A percentile compares a stretch with the other conserved stretches of the same genome.
phyloP scores from a whole-genome alignment of 805 yeast species.

The Candida patagonica region DNA sequence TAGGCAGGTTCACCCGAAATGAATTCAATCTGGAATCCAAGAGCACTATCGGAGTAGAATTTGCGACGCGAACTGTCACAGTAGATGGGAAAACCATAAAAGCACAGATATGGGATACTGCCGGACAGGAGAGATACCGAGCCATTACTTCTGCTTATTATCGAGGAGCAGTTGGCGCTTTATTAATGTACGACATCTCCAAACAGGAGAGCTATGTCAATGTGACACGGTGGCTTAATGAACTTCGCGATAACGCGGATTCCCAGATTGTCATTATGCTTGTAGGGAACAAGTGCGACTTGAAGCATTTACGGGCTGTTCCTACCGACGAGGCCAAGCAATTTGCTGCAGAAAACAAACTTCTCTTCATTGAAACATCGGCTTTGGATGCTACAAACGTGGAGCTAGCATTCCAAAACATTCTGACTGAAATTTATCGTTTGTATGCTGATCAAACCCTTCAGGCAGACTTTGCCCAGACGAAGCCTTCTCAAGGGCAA shows the following conservation, averaged over 20 bases:
- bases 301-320: constrained; percentile 88
- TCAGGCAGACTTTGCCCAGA: constrained; percentile 54
- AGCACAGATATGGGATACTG: constrained; percentile 98
- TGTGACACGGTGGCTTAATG: constrained; percentile 87
- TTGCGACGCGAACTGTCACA: constrained; percentile 91
- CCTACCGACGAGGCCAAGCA: constrained; percentile 96
- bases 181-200: constrained; percentile 90
- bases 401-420: constrained; percentile 86
- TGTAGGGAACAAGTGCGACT: constrained; percentile 94
- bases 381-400: constrained; percentile 88
- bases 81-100: constrained; percentile 94
- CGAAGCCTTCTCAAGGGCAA: constrained; percentile 73
- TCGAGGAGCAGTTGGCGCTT: constrained; percentile 97
- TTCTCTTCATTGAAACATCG: constrained; percentile 91
- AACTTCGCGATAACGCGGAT: constrained; percentile 93
- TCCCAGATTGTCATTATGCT: constrained; percentile 92
- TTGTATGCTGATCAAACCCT: constrained; percentile 93
- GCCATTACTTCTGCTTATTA: constrained; percentile 97
- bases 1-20: constrained; percentile 89
- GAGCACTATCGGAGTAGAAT: constrained; percentile 96
- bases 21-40: constrained; percentile 92
- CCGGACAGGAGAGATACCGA: constrained; percentile 97
- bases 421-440: constrained; percentile 89
- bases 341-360: constrained; percentile 83
- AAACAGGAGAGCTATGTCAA: constrained; percentile 87